phyloP scores from a whole-genome alignment of 257 asterid species.

The Primulina eburnea region DNA sequence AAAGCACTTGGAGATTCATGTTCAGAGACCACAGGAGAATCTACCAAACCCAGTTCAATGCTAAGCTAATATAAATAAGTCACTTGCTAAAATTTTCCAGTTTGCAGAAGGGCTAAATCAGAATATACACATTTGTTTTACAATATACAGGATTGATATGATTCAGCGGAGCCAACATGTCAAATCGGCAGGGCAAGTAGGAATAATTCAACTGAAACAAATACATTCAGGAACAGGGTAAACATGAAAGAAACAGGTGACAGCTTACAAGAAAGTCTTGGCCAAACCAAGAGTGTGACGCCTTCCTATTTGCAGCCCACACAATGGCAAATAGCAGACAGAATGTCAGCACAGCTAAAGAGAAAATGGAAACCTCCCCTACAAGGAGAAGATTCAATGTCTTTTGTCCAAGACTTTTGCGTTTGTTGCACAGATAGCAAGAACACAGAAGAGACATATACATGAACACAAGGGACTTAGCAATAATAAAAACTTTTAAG shows the following conservation, averaged over 20 bases:
- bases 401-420: constrained; percentile 59
- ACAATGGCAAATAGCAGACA: constrained; percentile 72
- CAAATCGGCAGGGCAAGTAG: not conserved
- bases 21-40: not conserved
- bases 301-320: constrained; percentile 88
- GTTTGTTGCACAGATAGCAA: constrained; percentile 60
- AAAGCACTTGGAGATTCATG: not conserved
- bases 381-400: constrained; percentile 64
- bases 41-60: not conserved
- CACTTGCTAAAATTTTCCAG: not conserved
- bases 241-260: not conserved
- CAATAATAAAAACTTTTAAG: constrained; percentile 15
- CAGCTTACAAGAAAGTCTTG: constrained; percentile 94
- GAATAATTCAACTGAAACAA: not conserved
- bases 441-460: constrained; percentile 18
- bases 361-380: constrained; percentile 77
- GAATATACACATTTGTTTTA: not conserved
- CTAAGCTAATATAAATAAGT: not conserved
- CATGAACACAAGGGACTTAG: constrained; percentile 15
- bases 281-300: constrained; percentile 93
- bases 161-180: not conserved
- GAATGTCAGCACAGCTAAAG: constrained; percentile 58
- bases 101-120: not conserved
- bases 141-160: not conserved
- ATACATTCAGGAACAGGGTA: not conserved